Base-by-base conservation (phyloP, 2,329 filamentous ascomycete species). In the Chalara sp. region DNA sequence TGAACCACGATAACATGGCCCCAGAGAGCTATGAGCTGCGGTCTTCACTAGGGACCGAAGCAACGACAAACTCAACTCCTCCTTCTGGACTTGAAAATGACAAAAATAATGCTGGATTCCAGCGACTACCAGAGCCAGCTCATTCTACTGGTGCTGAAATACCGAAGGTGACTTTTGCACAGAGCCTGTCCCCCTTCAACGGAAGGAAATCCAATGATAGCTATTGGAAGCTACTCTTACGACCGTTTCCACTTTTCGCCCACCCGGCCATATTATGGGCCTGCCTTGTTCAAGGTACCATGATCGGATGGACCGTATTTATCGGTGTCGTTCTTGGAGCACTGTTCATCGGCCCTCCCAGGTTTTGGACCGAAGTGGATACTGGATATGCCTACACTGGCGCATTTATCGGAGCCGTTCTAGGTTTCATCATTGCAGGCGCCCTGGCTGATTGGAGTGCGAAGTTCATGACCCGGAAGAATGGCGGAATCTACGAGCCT, bases 231-330 rank as follows among this genome's bases (percentile, higher is more conserved):
- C 70, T 84, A 6, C 62, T 81, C 12, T 62, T 83, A n/a, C 80
- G 91, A 3, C 92, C 91, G 0, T 84, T 96, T 48, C 88, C 88
- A 0, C 77, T 96, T 1, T 85, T 95, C 59, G 67, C 86, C 6
- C 91, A 96, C 65, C 91, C 90, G 0, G 88, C 87, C 6, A 89
- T 96, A 59, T 68, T 95, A 40, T 96, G 89, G 87, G 76, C 74
- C 29, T 76, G 75, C 61, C 74, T 96, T 4, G 88, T 91, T 46
- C 91, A 96, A 74, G 91, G 91, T 12, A 81, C 87, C 5, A 81
- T 96, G 63, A 96, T 96, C 62, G 92, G 91, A 57, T 97, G 92
- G 91, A 95, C 91, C 1, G 88, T 96, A 12, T 89, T 96, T 63
- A 92, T 95, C 57, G 87, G 88, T 51, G 85, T 93, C 54, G 82